These are phyloP conservation scores for Aspergillus nanangensis DNA, from an alignment of 495 filamentous ascomycete genomes.

Conservation along the genomic window DNA sequence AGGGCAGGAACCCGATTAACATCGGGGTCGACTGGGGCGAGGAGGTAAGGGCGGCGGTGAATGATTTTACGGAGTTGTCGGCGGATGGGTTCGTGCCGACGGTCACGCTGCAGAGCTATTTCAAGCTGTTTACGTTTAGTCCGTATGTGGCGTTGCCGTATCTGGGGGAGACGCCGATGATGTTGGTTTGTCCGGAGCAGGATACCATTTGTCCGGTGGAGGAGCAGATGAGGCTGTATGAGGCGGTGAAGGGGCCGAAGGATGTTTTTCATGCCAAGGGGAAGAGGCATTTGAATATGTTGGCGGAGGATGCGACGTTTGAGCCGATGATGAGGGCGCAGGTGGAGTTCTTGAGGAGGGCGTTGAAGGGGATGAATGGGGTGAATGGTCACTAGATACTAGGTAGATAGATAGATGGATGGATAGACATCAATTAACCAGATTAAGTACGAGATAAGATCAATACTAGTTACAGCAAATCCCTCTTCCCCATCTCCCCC, in stretches of 20 bases:
- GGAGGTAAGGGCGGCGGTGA: neutral
- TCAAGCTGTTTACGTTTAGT: conserved; percentile 1
- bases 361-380: neutral
- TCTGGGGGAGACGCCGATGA: neutral
- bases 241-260: neutral
- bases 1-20: neutral
- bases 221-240: conserved; percentile 1
- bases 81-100: neutral
- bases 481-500: no score
- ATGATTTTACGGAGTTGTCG: neutral
- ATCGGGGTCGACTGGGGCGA: neutral
- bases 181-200: conserved; percentile 2
- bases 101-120: conserved; percentile 1
- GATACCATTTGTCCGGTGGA: neutral
- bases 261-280: neutral
- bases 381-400: no score
- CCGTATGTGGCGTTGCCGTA: neutral
- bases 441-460: no score
- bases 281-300: conserved; percentile 1
- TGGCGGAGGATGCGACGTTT: neutral
- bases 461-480: no score
- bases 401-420: no score
- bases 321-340: neutral
- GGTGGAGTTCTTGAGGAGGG: conserved; percentile 1
- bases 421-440: no score